Evolutionary conservation across 345 rosid species (phyloP).

Genomic region (Hibiscus syriacus): DNA sequence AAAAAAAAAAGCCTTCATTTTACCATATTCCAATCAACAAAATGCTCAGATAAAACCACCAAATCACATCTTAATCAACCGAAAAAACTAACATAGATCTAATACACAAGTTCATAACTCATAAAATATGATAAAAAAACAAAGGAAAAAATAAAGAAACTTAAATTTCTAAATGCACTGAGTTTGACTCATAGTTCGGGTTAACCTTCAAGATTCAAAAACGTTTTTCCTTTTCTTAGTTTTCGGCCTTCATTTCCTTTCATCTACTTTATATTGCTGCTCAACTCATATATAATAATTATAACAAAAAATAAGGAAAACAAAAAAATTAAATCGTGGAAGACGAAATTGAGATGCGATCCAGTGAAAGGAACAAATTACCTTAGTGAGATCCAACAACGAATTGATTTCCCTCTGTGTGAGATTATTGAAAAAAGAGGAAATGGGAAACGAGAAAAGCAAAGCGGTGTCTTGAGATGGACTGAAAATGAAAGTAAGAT

Average conservation of each 20-base stretch:
- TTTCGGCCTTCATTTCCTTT: constrained; percentile 1
- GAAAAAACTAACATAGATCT: background rate
- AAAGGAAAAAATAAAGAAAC: background rate
- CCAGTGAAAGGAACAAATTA: background rate
- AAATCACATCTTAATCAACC: background rate
- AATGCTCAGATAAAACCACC: constrained; percentile 21
- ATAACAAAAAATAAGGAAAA: background rate
- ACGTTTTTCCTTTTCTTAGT: background rate
- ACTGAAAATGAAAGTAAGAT: constrained; percentile 8
- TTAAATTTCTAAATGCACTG: background rate
- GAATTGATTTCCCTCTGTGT: background rate
- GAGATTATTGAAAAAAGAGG: background rate
- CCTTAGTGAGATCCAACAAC: constrained; percentile 9
- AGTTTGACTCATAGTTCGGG: background rate
- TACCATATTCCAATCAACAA: background rate
- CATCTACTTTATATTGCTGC: background rate
- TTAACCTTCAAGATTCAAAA: background rate
- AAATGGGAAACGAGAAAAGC: constrained; percentile 7
- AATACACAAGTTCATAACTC: background rate
- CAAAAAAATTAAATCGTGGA: background rate
- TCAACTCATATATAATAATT: background rate
- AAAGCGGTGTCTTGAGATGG: background rate
- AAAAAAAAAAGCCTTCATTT: background rate
- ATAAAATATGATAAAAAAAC: background rate
- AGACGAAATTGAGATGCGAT: constrained; percentile 5